phyloP scores from a whole-genome alignment of 371 early-diverging fungal genomes.

The Rhizopus microsporus region DNA sequence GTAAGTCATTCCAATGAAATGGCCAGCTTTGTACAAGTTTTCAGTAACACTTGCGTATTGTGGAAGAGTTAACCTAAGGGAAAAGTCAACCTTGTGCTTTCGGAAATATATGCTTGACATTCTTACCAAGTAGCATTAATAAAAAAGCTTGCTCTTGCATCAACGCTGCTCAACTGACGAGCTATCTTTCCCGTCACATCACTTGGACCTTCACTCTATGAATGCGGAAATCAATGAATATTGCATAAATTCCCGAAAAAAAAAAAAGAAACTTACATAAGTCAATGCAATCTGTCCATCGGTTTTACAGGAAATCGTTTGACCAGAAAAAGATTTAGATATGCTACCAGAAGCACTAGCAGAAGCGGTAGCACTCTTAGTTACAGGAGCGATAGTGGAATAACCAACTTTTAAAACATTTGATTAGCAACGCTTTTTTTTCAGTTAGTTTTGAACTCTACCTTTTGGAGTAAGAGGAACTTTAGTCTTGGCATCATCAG shows the following conservation, averaged over 20 bases:
- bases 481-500: too few relatives aligned
- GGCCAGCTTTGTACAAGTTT: slow-evolving; percentile 55
- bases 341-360: too few relatives aligned
- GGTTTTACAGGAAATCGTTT: too few relatives aligned
- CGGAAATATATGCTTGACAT: not conserved
- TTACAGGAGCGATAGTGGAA: too few relatives aligned
- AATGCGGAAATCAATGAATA: not conserved
- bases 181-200: slow-evolving; percentile 59
- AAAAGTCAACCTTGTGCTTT: not conserved
- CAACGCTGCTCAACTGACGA: slow-evolving; percentile 51
- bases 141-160: slow-evolving; percentile 61
- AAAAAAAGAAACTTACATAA: too few relatives aligned
- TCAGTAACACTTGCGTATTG: slow-evolving; percentile 58
- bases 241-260: too few relatives aligned
- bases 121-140: slow-evolving; percentile 58
- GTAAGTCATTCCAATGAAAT: slow-evolving; percentile 63
- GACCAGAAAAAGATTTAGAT: too few relatives aligned
- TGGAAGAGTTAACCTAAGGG: slow-evolving; percentile 41
- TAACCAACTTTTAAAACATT: too few relatives aligned
- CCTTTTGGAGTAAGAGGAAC: too few relatives aligned
- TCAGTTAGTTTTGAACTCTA: not conserved
- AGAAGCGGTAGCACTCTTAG: too few relatives aligned
- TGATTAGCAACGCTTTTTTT: not conserved
- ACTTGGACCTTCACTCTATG: slow-evolving; percentile 63
- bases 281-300: too few relatives aligned